These are phyloP conservation scores for Gonapodya prolifera DNA, from an alignment of 192 early-diverging fungal genomes.

Conservation along the genomic window DNA sequence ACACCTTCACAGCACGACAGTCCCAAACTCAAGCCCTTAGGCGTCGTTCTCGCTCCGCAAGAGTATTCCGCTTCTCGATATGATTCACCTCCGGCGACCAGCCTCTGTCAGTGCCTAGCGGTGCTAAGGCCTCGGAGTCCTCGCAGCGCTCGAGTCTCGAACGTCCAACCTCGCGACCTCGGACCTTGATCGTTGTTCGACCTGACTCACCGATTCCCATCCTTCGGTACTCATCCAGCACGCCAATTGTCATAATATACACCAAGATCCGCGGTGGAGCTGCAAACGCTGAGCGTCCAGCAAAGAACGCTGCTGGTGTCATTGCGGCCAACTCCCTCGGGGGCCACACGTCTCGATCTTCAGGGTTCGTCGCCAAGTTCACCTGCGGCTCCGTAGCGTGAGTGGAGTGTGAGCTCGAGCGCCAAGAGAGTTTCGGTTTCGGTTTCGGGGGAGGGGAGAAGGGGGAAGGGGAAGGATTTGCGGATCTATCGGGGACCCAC, in stretches of 20 bases:
- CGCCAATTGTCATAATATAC: constrained; percentile 1
- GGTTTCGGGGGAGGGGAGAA: neutral
- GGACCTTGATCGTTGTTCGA: neutral
- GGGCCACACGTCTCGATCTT: neutral
- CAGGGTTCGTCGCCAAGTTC: too few relatives aligned
- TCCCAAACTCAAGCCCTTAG: too few relatives aligned
- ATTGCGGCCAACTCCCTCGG: neutral
- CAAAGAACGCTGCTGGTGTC: neutral
- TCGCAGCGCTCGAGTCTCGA: too few relatives aligned
- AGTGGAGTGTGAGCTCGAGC: neutral
- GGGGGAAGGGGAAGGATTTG: neutral
- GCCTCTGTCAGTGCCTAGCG: too few relatives aligned
- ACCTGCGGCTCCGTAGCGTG: neutral
- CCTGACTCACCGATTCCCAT: neutral
- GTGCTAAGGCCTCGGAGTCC: too few relatives aligned
- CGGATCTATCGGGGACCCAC: neutral
- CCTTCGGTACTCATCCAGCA: neutral
- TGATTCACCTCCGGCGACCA: too few relatives aligned
- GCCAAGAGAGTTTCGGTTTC: neutral
- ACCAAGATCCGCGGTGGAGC: neutral
- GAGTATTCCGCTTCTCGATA: too few relatives aligned
- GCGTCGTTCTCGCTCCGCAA: too few relatives aligned
- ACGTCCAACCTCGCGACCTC: neutral
- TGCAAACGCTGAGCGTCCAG: neutral
- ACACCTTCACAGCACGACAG: too few relatives aligned